Conservation (phyloP, 208 protist species). For the Angomonas desouzai region DNA sequence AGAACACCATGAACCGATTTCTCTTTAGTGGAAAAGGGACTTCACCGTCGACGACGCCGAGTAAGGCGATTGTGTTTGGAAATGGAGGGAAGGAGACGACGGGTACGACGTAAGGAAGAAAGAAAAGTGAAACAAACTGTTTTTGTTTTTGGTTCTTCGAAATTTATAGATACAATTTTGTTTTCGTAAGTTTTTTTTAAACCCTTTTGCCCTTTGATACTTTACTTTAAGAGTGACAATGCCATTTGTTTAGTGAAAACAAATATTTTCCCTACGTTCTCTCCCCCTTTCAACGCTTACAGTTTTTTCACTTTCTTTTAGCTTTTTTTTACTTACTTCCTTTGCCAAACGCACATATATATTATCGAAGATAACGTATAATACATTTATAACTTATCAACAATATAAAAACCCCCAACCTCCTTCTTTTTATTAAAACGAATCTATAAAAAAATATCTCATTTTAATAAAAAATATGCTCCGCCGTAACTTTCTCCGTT, state of each 20-base stretch:
- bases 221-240: too few relatives aligned
- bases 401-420: background rate
- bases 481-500: conserved; percentile 44
- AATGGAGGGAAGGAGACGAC: background rate
- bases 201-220: conserved; percentile 11
- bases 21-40: background rate
- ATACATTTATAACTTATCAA: background rate
- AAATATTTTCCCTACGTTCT: conserved; percentile 16
- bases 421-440: conserved; percentile 19
- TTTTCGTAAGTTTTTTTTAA: conserved; percentile 11
- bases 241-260: too few relatives aligned
- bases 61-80: conserved; percentile 7
- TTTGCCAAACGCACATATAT: background rate
- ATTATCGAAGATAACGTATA: background rate
- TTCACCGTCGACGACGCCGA: background rate
- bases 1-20: background rate
- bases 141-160: too few relatives aligned
- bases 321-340: conserved; percentile 7
- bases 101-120: too few relatives aligned
- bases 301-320: conserved; percentile 7
- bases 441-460: conserved; percentile 13
- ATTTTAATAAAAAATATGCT: conserved; percentile 39
- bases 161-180: background rate
- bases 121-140: background rate
- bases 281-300: conserved; percentile 8